Conservation (phyloP, 306 rosid genomes). For the Lablab purpureus region DNA sequence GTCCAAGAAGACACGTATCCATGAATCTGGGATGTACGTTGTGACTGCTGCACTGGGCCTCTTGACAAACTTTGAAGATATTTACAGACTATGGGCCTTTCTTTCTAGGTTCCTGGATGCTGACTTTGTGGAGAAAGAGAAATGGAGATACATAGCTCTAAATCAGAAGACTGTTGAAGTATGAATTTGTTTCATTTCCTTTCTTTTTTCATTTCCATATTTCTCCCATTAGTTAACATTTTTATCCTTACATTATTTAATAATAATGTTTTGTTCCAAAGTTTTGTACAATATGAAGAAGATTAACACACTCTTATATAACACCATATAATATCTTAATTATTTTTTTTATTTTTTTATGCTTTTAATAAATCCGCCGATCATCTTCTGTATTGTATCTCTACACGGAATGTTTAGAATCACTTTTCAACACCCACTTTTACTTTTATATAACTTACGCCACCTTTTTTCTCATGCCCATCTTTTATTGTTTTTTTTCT, state of each 20-base stretch:
- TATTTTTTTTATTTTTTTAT: too few relatives aligned
- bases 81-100: conserved; percentile 78
- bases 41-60: conserved; percentile 64
- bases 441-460: too few relatives aligned
- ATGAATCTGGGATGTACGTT: conserved; percentile 50
- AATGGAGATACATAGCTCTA: conserved; percentile 88
- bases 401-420: not conserved
- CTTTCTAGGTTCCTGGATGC: conserved; percentile 84
- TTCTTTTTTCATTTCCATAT: not conserved
- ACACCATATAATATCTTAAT: too few relatives aligned
- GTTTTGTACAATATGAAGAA: not conserved
- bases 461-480: too few relatives aligned
- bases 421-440: too few relatives aligned
- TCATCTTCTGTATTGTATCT: too few relatives aligned
- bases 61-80: conserved; percentile 81
- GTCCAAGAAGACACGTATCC: conserved; percentile 22
- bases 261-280: conserved; percentile 14
- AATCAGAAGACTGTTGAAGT: conserved; percentile 76
- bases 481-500: not conserved
- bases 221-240: conserved; percentile 10
- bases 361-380: too few relatives aligned
- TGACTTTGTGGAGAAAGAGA: conserved; percentile 89
- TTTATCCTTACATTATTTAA: conserved; percentile 6
- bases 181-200: conserved; percentile 37
- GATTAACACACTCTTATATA: too few relatives aligned